Evolutionary conservation across 768 basidiomycete genomes (phyloP).

Genomic region (Cytidiella melzeri): DNA sequence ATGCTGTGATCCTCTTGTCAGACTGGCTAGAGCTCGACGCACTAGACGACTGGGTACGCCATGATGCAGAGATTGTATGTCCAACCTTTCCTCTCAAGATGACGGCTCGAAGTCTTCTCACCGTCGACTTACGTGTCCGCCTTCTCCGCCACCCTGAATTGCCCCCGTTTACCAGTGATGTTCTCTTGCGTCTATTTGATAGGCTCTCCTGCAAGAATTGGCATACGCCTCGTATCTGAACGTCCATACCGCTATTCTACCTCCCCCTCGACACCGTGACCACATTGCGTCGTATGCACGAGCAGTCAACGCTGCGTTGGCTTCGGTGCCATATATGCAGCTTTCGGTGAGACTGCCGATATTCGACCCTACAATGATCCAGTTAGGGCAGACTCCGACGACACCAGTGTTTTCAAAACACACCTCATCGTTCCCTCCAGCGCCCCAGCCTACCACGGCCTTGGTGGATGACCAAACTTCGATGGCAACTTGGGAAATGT

Average conservation of each 20-base stretch:
- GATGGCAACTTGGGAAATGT: constrained; percentile 88
- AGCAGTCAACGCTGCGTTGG: constrained; percentile 74
- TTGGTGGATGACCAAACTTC: constrained; percentile 21
- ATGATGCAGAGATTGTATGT: constrained; percentile 92
- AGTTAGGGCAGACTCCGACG: constrained; percentile 24
- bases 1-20: constrained; percentile 70
- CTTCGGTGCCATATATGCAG: constrained; percentile 62
- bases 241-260: constrained; percentile 78
- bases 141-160: neutral
- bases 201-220: constrained; percentile 93
- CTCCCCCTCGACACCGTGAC: constrained; percentile 77
- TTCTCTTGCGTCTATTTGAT: too few relatives aligned
- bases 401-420: constrained; percentile 4
- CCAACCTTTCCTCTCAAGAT: constrained; percentile 3
- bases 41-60: constrained; percentile 86
- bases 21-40: constrained; percentile 97
- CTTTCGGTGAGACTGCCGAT: constrained; percentile 81
- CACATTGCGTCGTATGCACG: constrained; percentile 92
- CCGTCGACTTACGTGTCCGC: neutral
- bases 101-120: neutral
- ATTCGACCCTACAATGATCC: constrained; percentile 65
- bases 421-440: neutral
- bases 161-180: constrained; percentile 1
- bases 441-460: neutral
- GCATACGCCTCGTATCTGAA: constrained; percentile 91